Percentiles rank a stretch among this genome's conserved stretches.
Conservation (phyloP, 1,139 yeast species). For the Suhomyces taliae region DNA sequence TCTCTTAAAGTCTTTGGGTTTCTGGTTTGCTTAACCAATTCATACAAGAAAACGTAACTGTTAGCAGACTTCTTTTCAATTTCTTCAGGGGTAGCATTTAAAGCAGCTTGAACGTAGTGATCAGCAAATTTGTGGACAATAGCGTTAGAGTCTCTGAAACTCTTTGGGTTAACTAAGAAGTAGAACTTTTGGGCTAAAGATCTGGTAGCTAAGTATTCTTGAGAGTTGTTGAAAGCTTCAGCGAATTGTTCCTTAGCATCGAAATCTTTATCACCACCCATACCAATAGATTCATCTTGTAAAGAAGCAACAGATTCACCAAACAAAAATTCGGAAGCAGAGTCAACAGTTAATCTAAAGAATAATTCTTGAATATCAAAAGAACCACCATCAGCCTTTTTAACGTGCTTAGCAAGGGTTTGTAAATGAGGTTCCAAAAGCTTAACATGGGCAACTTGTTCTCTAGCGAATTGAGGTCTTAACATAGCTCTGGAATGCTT, state of each 20-base stretch:
- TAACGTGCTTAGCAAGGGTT: slow-evolving; percentile 35
- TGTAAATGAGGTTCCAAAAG: slow-evolving; percentile 50
- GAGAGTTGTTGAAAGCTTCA: slow-evolving; percentile 33
- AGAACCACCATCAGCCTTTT: slow-evolving; percentile 19
- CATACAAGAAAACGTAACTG: slow-evolving; percentile 45
- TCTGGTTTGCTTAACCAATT: slow-evolving; percentile 46
- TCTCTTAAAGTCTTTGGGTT: slow-evolving; percentile 43
- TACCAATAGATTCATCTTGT: slow-evolving; percentile 28
- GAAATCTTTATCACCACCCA: slow-evolving; percentile 16
- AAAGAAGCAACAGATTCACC: slow-evolving; percentile 37
- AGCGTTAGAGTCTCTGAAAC: slow-evolving; percentile 27
- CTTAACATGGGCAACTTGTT: slow-evolving; percentile 52
- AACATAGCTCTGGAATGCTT: slow-evolving; percentile 58
- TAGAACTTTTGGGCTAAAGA: slow-evolving; percentile 30
- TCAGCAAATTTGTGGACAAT: slow-evolving; percentile 30
- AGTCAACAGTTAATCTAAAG: slow-evolving; percentile 40
- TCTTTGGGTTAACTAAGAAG: slow-evolving; percentile 27
- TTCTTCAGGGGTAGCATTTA: slow-evolving; percentile 30
- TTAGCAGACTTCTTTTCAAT: slow-evolving; percentile 37
- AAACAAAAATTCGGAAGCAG: slow-evolving; percentile 44
- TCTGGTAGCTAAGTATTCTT: slow-evolving; percentile 30
- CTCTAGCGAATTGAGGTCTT: slow-evolving; percentile 59
- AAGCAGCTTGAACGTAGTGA: slow-evolving; percentile 30
- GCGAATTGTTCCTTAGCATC: slow-evolving; percentile 31
- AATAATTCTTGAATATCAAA: slow-evolving; percentile 42